These are phyloP conservation scores for Syncephalastrum contaminatum DNA, from an alignment of 371 early-diverging fungal species.

Conservation along the genomic window DNA sequence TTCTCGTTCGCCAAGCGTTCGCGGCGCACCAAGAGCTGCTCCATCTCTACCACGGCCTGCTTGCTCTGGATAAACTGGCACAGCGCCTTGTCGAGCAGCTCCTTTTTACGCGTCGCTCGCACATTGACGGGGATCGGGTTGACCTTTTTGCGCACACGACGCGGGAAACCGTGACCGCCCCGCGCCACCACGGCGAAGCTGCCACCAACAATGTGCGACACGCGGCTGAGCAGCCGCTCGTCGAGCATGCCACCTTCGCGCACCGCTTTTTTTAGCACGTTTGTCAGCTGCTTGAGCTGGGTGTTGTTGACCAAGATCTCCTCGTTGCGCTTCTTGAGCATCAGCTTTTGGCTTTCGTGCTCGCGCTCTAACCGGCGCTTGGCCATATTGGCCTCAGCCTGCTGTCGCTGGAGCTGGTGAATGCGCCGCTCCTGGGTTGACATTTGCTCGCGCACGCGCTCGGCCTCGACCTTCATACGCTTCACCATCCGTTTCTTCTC, in stretches of 20 bases:
- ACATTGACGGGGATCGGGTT: slow-evolving; percentile 44
- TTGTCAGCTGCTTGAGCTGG: slow-evolving; percentile 50
- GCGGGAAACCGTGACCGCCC: slow-evolving; percentile 16
- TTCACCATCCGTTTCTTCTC: slow-evolving; percentile 81
- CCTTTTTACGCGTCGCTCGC: slow-evolving; percentile 51
- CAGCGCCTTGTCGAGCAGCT: slow-evolving; percentile 62
- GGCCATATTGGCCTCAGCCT: slow-evolving; percentile 67
- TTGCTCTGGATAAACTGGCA: slow-evolving; percentile 52
- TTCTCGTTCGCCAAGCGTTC: slow-evolving; percentile 70
- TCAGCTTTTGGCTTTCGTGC: slow-evolving; percentile 57
- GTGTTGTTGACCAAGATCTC: slow-evolving; percentile 53
- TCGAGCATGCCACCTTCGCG: slow-evolving; percentile 39
- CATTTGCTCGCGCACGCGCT: slow-evolving; percentile 65
- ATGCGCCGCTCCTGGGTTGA: slow-evolving; percentile 70
- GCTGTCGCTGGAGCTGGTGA: slow-evolving; percentile 70
- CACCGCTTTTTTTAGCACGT: slow-evolving; percentile 41
- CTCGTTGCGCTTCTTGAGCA: slow-evolving; percentile 42
- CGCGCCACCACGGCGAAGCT: slow-evolving; percentile 30
- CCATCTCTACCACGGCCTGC: slow-evolving; percentile 53
- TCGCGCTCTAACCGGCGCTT: slow-evolving; percentile 69
- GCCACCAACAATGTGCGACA: slow-evolving; percentile 30
- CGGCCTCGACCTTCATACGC: slow-evolving; percentile 74
- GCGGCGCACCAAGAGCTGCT: slow-evolving; percentile 51
- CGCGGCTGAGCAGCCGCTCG: slow-evolving; percentile 27
- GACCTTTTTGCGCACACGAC: slow-evolving; percentile 40